A percentile compares a stretch with the other conserved stretches of the same genome.
These are phyloP conservation scores for Fusarium poae DNA, from an alignment of 2,329 filamentous ascomycete species.

Conservation along the genomic window DNA sequence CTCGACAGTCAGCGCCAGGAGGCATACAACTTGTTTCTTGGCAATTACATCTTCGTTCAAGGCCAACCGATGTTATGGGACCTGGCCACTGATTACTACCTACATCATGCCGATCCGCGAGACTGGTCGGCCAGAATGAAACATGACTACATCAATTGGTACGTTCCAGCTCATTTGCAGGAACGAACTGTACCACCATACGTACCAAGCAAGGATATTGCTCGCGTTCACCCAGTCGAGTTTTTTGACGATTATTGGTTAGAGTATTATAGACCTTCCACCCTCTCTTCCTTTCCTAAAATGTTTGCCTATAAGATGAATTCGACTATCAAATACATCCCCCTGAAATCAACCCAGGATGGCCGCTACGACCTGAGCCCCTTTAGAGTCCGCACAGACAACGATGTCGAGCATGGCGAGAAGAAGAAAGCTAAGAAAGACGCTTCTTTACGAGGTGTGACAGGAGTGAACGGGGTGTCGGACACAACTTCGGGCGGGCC, in stretches of 20 bases:
- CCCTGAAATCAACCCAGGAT: constrained; percentile 77
- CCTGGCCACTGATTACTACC: constrained; percentile 91
- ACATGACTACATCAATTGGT: constrained; percentile 91
- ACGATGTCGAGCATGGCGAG: constrained; percentile 69
- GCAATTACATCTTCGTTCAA: constrained; percentile 90
- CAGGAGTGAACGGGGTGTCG: constrained; percentile 56
- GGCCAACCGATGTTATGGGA: constrained; percentile 98
- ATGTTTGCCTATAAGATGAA: constrained; percentile 95
- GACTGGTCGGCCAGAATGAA: constrained; percentile 72
- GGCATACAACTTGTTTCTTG: constrained; percentile 96
- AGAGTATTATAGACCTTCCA: constrained; percentile 92
- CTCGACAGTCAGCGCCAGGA: constrained; percentile 98
- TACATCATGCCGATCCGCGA: constrained; percentile 89
- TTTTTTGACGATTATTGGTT: constrained; percentile 96
- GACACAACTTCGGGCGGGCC: constrained; percentile 57
- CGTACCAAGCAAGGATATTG: constrained; percentile 55
- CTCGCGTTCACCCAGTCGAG: constrained; percentile 61
- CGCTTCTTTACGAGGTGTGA: constrained; percentile 63
- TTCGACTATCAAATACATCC: constrained; percentile 85
- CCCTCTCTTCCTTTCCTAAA: constrained; percentile 89
- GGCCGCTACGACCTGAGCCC: constrained; percentile 87
- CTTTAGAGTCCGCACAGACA: constrained; percentile 81
- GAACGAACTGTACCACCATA: constrained; percentile 68
- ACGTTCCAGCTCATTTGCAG: constrained; percentile 78
- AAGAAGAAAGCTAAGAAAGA: constrained; percentile 76